Base-by-base conservation (phyloP, 495 filamentous ascomycete species). In the Opeltia flavorubescens region DNA sequence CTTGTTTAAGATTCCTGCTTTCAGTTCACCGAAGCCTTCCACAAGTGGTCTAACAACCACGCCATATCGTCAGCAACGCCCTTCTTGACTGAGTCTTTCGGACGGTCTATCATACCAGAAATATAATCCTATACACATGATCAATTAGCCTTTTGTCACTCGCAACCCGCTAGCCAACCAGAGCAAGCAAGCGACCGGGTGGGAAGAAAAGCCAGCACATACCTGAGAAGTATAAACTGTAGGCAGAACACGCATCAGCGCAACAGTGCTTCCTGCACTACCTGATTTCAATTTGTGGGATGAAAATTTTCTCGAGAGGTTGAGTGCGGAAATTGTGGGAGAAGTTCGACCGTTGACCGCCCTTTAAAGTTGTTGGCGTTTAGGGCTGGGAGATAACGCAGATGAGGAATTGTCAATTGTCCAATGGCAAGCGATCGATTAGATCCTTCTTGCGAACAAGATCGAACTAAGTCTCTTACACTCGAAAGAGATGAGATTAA, bases 151-250 rank as follows among this genome's bases (percentile, higher is more conserved):
- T 17, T 13, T 5, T 13, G 13, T 41, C 17, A 23, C 20, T 25
- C 20, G 33, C 49, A 26, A 60, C 64, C 55, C 62, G 55, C 35
- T 50, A 41, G 13, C 23, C 33, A 23, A 28, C 38, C 45, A 24
- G 26, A 31, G 28, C 44, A 59, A 24, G 46, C 29, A 21, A 42
- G n/a, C 35, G 55, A 42, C 49, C 31, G 38, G 45, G 39, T 52
- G 47, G 54, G 50, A 50, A 46, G 50, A 58, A 50, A 8, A 27
- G 15, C 43, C 28, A 46, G 33, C 45, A 65, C 77, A 52, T 86
- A 93, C 86, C 84, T 95, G 88, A 68, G 88, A 95, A 73, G 88
- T 95, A 74, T 89, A 95, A 67, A 84, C 76, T 62, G 88, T 87
- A 67, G 80, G 74, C 77, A 80, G 80, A 75, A 83, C 85, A 85